Conservation (phyloP, 106 monocot genomes). For the Amphibolis antarctica region DNA sequence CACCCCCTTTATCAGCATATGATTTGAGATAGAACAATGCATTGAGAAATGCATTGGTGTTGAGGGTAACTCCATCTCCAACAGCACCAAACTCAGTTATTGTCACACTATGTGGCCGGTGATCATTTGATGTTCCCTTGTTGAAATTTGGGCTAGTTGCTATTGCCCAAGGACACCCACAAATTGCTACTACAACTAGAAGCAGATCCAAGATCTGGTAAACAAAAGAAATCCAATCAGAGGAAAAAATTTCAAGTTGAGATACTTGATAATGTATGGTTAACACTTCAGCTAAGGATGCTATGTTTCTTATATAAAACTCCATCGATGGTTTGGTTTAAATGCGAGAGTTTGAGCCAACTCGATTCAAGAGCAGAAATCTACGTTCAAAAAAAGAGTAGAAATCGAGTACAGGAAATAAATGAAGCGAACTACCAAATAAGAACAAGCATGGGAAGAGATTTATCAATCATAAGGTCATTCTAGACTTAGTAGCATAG, state of each 20-base stretch:
- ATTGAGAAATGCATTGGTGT: constrained; percentile 67
- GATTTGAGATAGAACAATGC: constrained; percentile 57
- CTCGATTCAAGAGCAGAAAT: no score
- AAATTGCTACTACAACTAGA: constrained; percentile 13
- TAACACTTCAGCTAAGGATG: neutral
- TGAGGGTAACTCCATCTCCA: constrained; percentile 58
- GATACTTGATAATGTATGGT: neutral
- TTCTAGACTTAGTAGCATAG: neutral
- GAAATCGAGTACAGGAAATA: neutral
- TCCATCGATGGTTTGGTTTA: neutral
- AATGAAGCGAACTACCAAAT: neutral
- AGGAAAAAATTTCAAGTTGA: neutral
- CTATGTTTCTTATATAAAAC: neutral
- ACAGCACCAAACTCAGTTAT: constrained; percentile 61
- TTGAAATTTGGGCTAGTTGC: constrained; percentile 17
- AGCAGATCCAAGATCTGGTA: constrained; percentile 22
- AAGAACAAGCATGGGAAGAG: neutral
- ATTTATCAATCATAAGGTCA: neutral
- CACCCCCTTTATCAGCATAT: constrained; percentile 55
- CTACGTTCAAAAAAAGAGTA: neutral
- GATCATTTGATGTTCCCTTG: neutral
- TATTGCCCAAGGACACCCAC: constrained; percentile 7
- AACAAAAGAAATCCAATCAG: constrained; percentile 9
- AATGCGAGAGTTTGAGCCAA: no score
- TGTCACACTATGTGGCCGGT: constrained; percentile 46